A percentile compares a stretch with the other conserved stretches of the same genome.
phyloP scores from a whole-genome alignment of 2,329 filamentous ascomycete species.

The Xylariaceae sp. region DNA sequence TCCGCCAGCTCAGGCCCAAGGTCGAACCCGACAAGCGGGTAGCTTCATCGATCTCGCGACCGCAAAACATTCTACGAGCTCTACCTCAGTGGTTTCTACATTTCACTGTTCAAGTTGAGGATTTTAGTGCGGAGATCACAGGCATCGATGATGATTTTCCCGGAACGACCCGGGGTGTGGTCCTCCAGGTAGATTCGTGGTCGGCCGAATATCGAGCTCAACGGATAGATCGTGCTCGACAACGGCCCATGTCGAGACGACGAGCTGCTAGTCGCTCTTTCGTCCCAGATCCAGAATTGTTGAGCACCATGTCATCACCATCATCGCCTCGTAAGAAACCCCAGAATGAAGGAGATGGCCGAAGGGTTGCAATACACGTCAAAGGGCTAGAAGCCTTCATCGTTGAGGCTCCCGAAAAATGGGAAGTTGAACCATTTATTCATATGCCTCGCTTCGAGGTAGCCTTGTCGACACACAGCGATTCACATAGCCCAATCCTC shows the following conservation, averaged over 20 bases:
- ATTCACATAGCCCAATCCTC: constrained; percentile 81
- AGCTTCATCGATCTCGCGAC: constrained; percentile 44
- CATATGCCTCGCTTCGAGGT: constrained; percentile 84
- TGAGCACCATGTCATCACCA: constrained; percentile 47
- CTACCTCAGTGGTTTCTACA: constrained; percentile 82
- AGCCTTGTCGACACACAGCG: constrained; percentile 77
- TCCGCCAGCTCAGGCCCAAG: constrained; percentile 73
- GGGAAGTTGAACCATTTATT: constrained; percentile 82
- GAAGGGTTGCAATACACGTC: constrained; percentile 74
- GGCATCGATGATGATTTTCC: constrained; percentile 84
- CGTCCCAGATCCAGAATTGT: constrained; percentile 63
- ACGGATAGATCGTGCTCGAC: constrained; percentile 61
- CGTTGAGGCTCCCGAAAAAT: constrained; percentile 78
- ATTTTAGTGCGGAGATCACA: constrained; percentile 87
- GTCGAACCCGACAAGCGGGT: constrained; percentile 59
- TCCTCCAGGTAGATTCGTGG: constrained; percentile 82
- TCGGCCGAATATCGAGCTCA: constrained; percentile 85
- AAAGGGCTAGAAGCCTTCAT: constrained; percentile 86
- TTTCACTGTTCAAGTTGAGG: constrained; percentile 78
- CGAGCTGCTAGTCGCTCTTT: constrained; percentile 71
- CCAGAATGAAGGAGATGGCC: constrained; percentile 65
- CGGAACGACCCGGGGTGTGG: constrained; percentile 74
- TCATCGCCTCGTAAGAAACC: constrained; percentile 50
- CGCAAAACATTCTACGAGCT: constrained; percentile 68
- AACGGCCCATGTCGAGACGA: constrained; percentile 56